These are phyloP conservation scores for Cinnamomum micranthum DNA, from an alignment of 164 flowering plant genomes.

Conservation along the genomic window DNA sequence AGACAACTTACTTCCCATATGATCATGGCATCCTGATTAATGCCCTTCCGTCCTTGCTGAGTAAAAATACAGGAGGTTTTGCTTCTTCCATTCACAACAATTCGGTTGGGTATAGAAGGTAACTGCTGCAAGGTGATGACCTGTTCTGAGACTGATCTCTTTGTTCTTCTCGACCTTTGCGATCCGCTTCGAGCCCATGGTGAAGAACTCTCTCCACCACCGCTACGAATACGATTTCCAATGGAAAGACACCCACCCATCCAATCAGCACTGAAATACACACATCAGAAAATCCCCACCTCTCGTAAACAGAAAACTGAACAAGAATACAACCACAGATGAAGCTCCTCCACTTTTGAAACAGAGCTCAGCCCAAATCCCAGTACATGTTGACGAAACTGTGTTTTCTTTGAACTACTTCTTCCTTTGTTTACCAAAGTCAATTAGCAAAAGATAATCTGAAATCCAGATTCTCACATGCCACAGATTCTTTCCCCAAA, in stretches of 20 bases:
- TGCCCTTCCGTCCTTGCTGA: constrained; percentile 92
- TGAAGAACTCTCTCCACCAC: constrained; percentile 33
- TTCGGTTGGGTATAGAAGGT: constrained; percentile 61
- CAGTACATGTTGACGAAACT: background rate
- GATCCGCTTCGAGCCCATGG: constrained; percentile 33
- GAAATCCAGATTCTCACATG: constrained; percentile 29
- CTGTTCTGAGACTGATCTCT: constrained; percentile 48
- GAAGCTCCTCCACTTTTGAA: background rate
- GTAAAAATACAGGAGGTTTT: constrained; percentile 76
- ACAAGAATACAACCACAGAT: background rate
- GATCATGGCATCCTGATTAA: constrained; percentile 94
- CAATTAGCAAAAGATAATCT: constrained; percentile 24
- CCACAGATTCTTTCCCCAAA: constrained; percentile 8
- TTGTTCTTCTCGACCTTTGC: constrained; percentile 36
- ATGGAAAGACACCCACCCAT: constrained; percentile 83
- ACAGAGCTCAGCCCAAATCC: constrained; percentile 5
- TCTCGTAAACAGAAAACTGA: background rate
- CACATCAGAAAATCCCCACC: constrained; percentile 21
- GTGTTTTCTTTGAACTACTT: background rate
- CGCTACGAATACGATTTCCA: constrained; percentile 31
- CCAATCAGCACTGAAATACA: constrained; percentile 25
- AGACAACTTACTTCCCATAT: constrained; percentile 78
- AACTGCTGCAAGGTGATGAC: constrained; percentile 51
- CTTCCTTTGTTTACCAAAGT: constrained; percentile 16
- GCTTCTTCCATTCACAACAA: constrained; percentile 71